These are phyloP conservation scores for Ailanthus altissimus DNA, from an alignment of 345 rosid genomes.

Conservation along the genomic window DNA sequence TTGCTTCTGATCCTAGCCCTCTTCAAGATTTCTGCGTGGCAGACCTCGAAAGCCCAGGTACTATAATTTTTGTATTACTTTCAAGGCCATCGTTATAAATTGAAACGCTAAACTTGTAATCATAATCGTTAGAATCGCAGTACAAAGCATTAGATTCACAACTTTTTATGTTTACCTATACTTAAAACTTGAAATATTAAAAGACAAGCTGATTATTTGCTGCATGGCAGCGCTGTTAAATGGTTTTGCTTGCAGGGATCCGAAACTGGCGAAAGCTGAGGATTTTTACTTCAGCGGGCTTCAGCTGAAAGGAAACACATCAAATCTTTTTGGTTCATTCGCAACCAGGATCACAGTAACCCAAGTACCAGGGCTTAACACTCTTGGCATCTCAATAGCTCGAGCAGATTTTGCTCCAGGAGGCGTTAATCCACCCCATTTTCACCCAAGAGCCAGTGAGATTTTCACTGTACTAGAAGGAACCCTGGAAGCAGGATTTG, in stretches of 20 bases:
- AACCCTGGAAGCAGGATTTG: slow-evolving; percentile 12
- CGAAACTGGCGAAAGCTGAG: slow-evolving; percentile 6
- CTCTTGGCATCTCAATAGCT: slow-evolving; percentile 25
- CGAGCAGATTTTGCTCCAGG: slow-evolving; percentile 19
- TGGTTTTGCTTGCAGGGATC: slow-evolving; percentile 19
- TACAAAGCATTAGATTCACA: too few species aligned
- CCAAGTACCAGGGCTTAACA: slow-evolving; percentile 26
- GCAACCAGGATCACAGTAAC: slow-evolving; percentile 6
- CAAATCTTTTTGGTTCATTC: slow-evolving; percentile 14
- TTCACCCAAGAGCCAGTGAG: slow-evolving; percentile 24
- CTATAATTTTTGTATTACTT: not conserved
- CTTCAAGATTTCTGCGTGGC: slow-evolving; percentile 25
- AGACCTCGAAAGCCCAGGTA: slow-evolving; percentile 14
- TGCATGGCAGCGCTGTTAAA: slow-evolving; percentile 10
- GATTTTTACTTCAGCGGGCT: slow-evolving; percentile 21
- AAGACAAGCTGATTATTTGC: not conserved
- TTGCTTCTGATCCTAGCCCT: slow-evolving; percentile 10
- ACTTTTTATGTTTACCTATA: too few species aligned
- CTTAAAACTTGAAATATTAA: too few species aligned
- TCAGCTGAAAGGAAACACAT: not conserved
- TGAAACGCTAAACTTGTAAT: not conserved
- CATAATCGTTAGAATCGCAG: not conserved
- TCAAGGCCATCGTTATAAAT: not conserved
- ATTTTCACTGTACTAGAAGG: slow-evolving; percentile 21
- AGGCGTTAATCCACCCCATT: slow-evolving; percentile 26